Evolutionary conservation across 768 basidiomycete genomes (phyloP), one percentile per base, ranked within the genome.

Genomic region (Macrocybe gigantea): DNA sequence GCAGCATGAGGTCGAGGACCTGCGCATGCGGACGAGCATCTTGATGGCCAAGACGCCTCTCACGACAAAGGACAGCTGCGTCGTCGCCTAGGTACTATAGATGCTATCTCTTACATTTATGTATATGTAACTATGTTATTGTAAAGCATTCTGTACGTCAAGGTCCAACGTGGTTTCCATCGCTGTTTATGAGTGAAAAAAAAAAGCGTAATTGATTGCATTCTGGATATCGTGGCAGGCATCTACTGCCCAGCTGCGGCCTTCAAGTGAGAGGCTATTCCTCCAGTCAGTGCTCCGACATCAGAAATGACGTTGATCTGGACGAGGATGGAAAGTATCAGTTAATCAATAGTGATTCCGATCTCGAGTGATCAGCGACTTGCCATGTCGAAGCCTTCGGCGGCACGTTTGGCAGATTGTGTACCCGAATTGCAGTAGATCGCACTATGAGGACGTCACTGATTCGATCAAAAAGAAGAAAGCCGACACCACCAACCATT

Each of bases 1-100:
- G 57, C 60, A 67, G 53, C 57, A 57, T 30, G 77, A 80, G 54
- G 69, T 78, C 38, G 70, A 76, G 58, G 80, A 79, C 50, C 53
- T 81, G 54, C 62, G 74, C 47, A 64, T 71, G 51, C 64, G 76
- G 48, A 75, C 66, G 43, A 63, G 60, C 31, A 58, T 79, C 13
- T 55, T 79, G 56, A 68, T 65, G 64, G 77, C 63, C 53, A 60
- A 52, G 42, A 46, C 49, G 22, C 22, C 22, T 22, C 22, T 22
- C 22, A 22, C 22, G 4, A 22, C 22, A 22, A 22, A 22, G 22
- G 22, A 22, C 22, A 22, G 22, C 22, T 22, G 22, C 22, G 22
- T 22, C 22, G 22, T 22, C 22, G 22, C 22, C 22, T 22, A 22
- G 22, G 22, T 22, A 22, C 22, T 22, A 22, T 22, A 22, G 22